These are phyloP conservation scores for Bolboschoenus planiculmis DNA, from an alignment of 176 grass and related monocot genomes.

Conservation along the genomic window DNA sequence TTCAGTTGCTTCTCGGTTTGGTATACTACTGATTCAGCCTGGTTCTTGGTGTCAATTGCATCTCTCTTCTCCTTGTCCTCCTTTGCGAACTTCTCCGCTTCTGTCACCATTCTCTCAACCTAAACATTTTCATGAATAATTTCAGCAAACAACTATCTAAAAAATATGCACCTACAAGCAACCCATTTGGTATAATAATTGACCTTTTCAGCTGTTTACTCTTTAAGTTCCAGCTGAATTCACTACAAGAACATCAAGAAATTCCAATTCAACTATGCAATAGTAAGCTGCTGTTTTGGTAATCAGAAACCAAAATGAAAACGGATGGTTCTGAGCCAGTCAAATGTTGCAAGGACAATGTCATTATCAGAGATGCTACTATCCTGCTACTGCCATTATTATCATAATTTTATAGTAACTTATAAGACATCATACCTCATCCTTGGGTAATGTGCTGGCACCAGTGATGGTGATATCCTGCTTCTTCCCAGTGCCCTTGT, in stretches of 20 bases:
- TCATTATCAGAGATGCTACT: background rate
- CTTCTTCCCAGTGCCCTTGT: conserved; percentile 98
- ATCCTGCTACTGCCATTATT: background rate
- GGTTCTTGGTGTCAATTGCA: conserved; percentile 94
- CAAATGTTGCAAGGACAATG: too few species aligned
- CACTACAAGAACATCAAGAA: too few species aligned
- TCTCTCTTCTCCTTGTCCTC: conserved; percentile 99
- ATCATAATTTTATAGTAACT: background rate
- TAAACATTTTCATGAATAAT: conserved; percentile 22
- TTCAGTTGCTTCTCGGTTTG: conserved; percentile 98
- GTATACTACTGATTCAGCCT: conserved; percentile 80
- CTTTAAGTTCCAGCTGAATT: background rate
- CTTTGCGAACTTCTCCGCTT: conserved; percentile 86
- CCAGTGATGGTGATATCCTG: conserved; percentile 99
- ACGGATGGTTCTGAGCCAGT: background rate
- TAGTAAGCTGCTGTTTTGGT: background rate
- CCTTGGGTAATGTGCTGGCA: conserved; percentile 84
- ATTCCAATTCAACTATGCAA: background rate
- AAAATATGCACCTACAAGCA: background rate
- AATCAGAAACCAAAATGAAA: background rate
- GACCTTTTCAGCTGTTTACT: background rate
- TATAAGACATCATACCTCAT: conserved; percentile 55
- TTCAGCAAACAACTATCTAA: conserved; percentile 2
- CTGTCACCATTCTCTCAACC: conserved; percentile 93
- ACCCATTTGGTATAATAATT: background rate